Evolutionary conservation across 495 filamentous ascomycete species (phyloP).

Genomic region (Penicillium silybi): DNA sequence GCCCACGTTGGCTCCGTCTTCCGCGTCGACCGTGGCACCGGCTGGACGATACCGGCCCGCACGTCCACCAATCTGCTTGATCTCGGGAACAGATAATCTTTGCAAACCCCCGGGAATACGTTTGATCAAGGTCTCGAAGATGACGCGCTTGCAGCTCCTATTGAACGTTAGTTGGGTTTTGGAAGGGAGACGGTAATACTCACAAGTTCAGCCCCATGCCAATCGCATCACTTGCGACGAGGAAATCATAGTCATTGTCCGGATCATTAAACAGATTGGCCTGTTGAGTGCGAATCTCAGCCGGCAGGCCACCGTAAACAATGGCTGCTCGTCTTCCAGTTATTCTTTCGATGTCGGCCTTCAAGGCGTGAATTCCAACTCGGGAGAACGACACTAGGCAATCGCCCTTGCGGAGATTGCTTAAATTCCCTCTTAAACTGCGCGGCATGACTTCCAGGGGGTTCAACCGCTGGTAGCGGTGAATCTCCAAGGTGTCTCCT

Average conservation of each 20-base stretch:
- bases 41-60: conserved; percentile 86
- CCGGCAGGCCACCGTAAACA: conserved; percentile 88
- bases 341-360: conserved; percentile 66
- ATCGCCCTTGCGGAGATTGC: conserved; percentile 77
- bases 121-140: conserved; percentile 78
- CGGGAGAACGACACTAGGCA: conserved; percentile 84
- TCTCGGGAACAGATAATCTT: conserved; percentile 62
- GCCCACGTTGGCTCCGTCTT: conserved; percentile 50
- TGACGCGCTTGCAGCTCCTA: conserved; percentile 81
- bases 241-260: conserved; percentile 87
- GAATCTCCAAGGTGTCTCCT: conserved; percentile 78
- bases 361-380: conserved; percentile 74
- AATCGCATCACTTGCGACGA: conserved; percentile 93
- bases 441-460: conserved; percentile 60
- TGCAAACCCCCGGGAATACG: conserved; percentile 49
- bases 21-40: conserved; percentile 31
- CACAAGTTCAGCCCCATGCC: conserved; percentile 95
- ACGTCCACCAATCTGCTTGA: conserved; percentile 93
- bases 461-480: conserved; percentile 78
- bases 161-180: conserved; percentile 3
- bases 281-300: conserved; percentile 88
- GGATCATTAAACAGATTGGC: conserved; percentile 91
- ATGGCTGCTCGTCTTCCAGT: conserved; percentile 82
- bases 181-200: conserved; percentile 20
- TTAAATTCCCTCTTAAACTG: conserved; percentile 60